phyloP scores from a whole-genome alignment of 345 rosid genomes.

The Brassica incana region DNA sequence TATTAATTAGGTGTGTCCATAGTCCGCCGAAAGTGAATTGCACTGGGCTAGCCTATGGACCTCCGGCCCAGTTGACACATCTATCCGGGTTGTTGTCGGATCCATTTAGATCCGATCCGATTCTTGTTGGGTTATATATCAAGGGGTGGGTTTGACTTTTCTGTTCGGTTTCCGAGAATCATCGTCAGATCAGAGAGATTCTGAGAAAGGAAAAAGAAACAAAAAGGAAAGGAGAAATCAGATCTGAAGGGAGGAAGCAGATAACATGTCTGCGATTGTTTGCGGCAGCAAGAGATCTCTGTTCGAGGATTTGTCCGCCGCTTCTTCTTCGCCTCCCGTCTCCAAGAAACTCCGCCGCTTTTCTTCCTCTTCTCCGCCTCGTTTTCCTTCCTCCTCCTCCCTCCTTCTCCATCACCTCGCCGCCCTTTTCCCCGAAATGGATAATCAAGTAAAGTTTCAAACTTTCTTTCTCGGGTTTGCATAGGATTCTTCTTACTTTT shows the following conservation, averaged over 20 bases:
- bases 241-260: constrained; percentile 42
- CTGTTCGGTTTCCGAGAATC: not conserved
- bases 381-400: constrained; percentile 49
- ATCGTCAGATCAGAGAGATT: not conserved
- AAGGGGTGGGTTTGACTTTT: not conserved
- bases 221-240: not conserved
- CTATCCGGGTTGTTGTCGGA: not conserved
- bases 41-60: too few relatives aligned
- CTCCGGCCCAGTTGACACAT: too few relatives aligned
- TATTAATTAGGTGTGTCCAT: too few relatives aligned
- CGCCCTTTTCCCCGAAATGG: constrained; percentile 75
- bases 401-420: constrained; percentile 54
- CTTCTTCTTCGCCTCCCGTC: constrained; percentile 57
- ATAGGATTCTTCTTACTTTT: not conserved
- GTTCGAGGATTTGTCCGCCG: constrained; percentile 68
- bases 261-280: constrained; percentile 92
- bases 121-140: not conserved
- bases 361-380: constrained; percentile 62
- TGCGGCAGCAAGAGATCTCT: constrained; percentile 93
- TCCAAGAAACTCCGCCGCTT: constrained; percentile 69
- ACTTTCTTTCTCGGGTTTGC: not conserved
- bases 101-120: not conserved
- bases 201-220: not conserved
- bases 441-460: constrained; percentile 49
- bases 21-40: too few relatives aligned